phyloP scores from a whole-genome alignment of 179 eudicot species.

The Silene noctiflora region DNA sequence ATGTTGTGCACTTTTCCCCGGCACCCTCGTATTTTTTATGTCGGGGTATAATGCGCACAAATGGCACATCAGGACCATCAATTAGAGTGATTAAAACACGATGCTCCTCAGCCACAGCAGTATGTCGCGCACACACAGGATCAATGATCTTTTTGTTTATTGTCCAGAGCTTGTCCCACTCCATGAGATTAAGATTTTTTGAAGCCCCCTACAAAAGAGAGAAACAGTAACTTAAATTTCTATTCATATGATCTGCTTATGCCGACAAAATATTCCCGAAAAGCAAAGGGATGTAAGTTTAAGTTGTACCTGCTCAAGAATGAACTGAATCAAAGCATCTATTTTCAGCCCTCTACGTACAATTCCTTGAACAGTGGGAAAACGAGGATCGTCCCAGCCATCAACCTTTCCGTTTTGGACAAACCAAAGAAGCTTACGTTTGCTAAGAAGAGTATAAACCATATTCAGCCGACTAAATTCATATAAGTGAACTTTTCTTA shows the following conservation, averaged over 20 bases:
- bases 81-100: slow-evolving; percentile 58
- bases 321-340: slow-evolving; percentile 88
- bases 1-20: slow-evolving; percentile 80
- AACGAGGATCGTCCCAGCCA: slow-evolving; percentile 98
- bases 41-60: slow-evolving; percentile 61
- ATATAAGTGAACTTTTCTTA: slow-evolving; percentile 70
- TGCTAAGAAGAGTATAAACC: slow-evolving; percentile 98
- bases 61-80: slow-evolving; percentile 77
- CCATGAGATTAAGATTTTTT: slow-evolving; percentile 96
- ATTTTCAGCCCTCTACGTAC: slow-evolving; percentile 92
- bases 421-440: slow-evolving; percentile 98
- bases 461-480: slow-evolving; percentile 90
- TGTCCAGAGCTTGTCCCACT: slow-evolving; percentile 98
- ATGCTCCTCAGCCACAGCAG: slow-evolving; percentile 68
- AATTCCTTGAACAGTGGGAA: slow-evolving; percentile 98
- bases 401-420: slow-evolving; percentile 97
- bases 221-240: not conserved
- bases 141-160: slow-evolving; percentile 91
- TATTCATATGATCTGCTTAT: not conserved
- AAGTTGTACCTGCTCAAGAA: slow-evolving; percentile 73
- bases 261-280: not conserved
- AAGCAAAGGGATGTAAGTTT: not conserved
- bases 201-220: slow-evolving; percentile 78
- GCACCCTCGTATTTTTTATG: slow-evolving; percentile 87
- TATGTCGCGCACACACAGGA: slow-evolving; percentile 93